Evolutionary conservation across 2,329 filamentous ascomycete genomes (phyloP).

Genomic region (Onygenales sp.): DNA sequence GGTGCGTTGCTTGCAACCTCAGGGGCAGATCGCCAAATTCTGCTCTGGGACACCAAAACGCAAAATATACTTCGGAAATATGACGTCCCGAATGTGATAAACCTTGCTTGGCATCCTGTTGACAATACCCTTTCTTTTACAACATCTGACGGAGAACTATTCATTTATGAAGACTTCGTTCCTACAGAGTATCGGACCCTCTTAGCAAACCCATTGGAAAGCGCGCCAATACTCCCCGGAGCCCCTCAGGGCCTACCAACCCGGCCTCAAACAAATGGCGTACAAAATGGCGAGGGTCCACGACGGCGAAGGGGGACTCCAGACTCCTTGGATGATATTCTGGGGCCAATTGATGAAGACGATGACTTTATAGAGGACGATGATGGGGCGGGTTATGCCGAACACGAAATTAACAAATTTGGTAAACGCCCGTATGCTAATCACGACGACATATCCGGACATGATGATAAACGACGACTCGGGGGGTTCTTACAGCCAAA

Average conservation of each 20-base stretch:
- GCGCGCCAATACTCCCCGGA: slow-evolving; percentile 79
- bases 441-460: slow-evolving; percentile 35
- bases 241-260: slow-evolving; percentile 58
- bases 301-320: slow-evolving; percentile 52
- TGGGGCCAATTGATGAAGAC: slow-evolving; percentile 53
- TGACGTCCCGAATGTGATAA: slow-evolving; percentile 74
- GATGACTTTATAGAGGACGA: slow-evolving; percentile 92
- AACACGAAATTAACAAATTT: slow-evolving; percentile 48
- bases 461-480: slow-evolving; percentile 42
- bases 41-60: slow-evolving; percentile 81
- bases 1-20: slow-evolving; percentile 70
- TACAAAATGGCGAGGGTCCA: slow-evolving; percentile 43
- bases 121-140: slow-evolving; percentile 87
- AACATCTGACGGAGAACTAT: slow-evolving; percentile 84
- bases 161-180: slow-evolving; percentile 61
- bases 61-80: slow-evolving; percentile 70
- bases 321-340: slow-evolving; percentile 75
- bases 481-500: slow-evolving; percentile 48
- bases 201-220: slow-evolving; percentile 50
- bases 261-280: slow-evolving; percentile 46
- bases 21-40: slow-evolving; percentile 39
- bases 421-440: slow-evolving; percentile 53
- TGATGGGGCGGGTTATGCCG: slow-evolving; percentile 80
- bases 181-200: slow-evolving; percentile 40
- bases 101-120: slow-evolving; percentile 81